Percentiles rank a stretch among this genome's conserved stretches.
Conservation (phyloP, 805 yeast species). For the Pichia nanzhaoensis region DNA sequence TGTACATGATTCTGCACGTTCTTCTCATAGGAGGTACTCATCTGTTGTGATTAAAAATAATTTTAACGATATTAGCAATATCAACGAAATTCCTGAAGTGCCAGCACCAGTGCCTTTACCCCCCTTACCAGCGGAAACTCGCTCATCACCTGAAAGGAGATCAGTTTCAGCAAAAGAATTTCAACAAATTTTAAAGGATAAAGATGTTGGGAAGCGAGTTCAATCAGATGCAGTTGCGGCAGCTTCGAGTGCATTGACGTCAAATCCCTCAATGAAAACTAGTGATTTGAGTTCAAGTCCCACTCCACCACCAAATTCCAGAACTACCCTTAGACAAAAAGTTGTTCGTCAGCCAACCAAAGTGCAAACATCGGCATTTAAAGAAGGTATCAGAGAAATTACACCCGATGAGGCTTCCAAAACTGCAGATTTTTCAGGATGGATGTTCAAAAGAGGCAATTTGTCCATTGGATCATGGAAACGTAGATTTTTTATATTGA, state of each 20-base stretch:
- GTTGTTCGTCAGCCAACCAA: slow-evolving; percentile 36
- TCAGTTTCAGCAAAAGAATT: slow-evolving; percentile 45
- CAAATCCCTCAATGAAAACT: background rate
- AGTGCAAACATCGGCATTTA: slow-evolving; percentile 69
- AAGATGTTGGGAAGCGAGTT: slow-evolving; percentile 33
- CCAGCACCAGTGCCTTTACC: background rate
- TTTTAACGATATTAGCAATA: background rate
- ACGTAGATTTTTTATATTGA: slow-evolving; percentile 75
- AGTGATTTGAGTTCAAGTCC: slow-evolving; percentile 3
- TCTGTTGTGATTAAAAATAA: slow-evolving; percentile 2
- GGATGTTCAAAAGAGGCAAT: slow-evolving; percentile 93
- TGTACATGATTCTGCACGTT: slow-evolving; percentile 5
- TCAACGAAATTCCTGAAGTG: background rate
- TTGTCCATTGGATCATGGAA: slow-evolving; percentile 88
- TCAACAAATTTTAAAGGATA: slow-evolving; percentile 9
- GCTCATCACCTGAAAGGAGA: slow-evolving; percentile 34
- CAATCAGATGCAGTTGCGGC: slow-evolving; percentile 27
- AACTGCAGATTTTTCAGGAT: slow-evolving; percentile 75
- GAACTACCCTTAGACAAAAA: slow-evolving; percentile 34
- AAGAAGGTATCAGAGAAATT: slow-evolving; percentile 77
- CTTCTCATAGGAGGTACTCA: slow-evolving; percentile 13
- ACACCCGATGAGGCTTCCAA: slow-evolving; percentile 74
- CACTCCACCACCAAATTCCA: slow-evolving; percentile 39
- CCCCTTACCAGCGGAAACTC: background rate
- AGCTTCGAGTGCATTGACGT: slow-evolving; percentile 15